These are phyloP conservation scores for Aspergillus cristatus DNA, from an alignment of 495 filamentous ascomycete species.

Conservation along the genomic window DNA sequence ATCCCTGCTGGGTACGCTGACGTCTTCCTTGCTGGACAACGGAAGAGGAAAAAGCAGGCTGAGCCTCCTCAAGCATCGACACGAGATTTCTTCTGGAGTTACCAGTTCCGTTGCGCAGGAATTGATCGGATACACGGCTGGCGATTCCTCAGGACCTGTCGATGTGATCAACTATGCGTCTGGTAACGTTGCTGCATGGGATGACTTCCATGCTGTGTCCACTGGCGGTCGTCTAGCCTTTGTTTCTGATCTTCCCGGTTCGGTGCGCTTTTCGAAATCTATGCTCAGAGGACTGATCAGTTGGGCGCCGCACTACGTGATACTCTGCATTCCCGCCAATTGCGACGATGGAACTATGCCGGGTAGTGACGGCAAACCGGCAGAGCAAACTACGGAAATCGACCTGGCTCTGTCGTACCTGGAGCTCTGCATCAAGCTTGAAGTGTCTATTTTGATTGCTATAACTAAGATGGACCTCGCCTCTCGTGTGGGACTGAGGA, in stretches of 20 bases:
- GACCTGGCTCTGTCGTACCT: constrained; percentile 73
- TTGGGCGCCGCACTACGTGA: constrained; percentile 91
- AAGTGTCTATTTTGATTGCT: constrained; percentile 63
- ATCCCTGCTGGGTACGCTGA: constrained; percentile 78
- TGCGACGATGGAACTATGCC: constrained; percentile 42
- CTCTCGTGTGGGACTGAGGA: constrained; percentile 55
- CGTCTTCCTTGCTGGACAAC: constrained; percentile 82
- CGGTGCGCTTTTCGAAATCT: constrained; percentile 78
- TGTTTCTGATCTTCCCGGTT: constrained; percentile 83
- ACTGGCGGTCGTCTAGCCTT: constrained; percentile 70
- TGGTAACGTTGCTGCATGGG: constrained; percentile 84
- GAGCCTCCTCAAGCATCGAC: constrained; percentile 83
- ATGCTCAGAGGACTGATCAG: constrained; percentile 81
- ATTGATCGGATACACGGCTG: constrained; percentile 66
- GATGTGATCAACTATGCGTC: constrained; percentile 79
- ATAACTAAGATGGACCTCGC: constrained; percentile 91
- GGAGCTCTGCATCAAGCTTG: constrained; percentile 74
- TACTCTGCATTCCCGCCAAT: constrained; percentile 81
- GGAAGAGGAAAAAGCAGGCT: constrained; percentile 82
- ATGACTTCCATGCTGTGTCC: constrained; percentile 78
- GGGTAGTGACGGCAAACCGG: constrained; percentile 41
- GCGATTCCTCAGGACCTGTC: constrained; percentile 16
- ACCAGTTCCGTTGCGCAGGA: constrained; percentile 93
- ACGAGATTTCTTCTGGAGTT: constrained; percentile 83
- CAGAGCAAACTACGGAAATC: constrained; percentile 43